phyloP scores from a whole-genome alignment of 345 rosid genomes.

The thale cress (Arabidopsis thaliana) region TAIR10.1 NC_003074.8:22468001-22468500 shows the following conservation, averaged over 20 bases:
- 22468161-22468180: constrained; percentile 76
- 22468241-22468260: constrained; percentile 20
- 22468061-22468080: neutral
- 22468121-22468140: constrained; percentile 97
- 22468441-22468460: constrained; percentile 21
- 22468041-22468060: neutral
- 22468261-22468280: constrained; percentile 97
- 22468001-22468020: neutral
- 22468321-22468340: constrained; percentile 89
- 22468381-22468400: constrained; percentile 80
- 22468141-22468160: constrained; percentile 90
- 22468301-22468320: constrained; percentile 95
- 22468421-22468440: neutral
- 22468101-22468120: constrained; percentile 79
- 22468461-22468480: neutral
- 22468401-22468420: constrained; percentile 3
- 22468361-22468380: constrained; percentile 93
- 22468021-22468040: neutral
- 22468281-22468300: constrained; percentile 95
- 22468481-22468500: constrained; percentile 83
- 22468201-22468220: neutral
- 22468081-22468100: constrained; percentile 97
- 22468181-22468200: constrained; percentile 27
- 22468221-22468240: constrained; percentile 13
- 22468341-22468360: constrained; percentile 89